Conservation (phyloP, 768 basidiomycete genomes). For the Lactifluus hygrophoroides region DNA sequence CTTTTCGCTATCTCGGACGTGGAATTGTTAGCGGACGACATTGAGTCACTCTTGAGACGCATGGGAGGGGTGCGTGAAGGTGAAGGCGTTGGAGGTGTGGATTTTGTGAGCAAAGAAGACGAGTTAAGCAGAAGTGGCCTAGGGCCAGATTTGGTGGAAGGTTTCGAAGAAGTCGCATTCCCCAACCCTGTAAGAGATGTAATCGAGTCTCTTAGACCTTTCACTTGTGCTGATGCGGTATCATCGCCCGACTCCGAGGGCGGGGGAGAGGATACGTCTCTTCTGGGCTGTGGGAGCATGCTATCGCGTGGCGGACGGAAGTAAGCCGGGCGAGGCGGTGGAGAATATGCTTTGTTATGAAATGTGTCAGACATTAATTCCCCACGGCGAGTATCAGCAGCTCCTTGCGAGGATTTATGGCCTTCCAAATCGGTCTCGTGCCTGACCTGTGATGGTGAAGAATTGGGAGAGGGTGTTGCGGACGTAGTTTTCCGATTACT, state of each 20-base stretch:
- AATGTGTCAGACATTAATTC: constrained; percentile 35
- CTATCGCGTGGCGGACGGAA: constrained; percentile 54
- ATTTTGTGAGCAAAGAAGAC: constrained; percentile 21
- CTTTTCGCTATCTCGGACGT: constrained; percentile 40
- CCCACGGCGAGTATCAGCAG: constrained; percentile 25
- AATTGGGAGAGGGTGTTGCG: constrained; percentile 20
- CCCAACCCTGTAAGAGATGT: constrained; percentile 32
- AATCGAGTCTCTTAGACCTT: constrained; percentile 36
- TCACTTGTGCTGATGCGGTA: constrained; percentile 32
- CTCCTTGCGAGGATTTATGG: neutral
- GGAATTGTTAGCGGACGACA: constrained; percentile 53
- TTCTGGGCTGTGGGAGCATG: constrained; percentile 33
- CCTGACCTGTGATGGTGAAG: constrained; percentile 6
- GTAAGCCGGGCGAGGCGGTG: constrained; percentile 49
- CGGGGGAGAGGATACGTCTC: constrained; percentile 3
- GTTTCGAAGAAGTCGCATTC: constrained; percentile 25
- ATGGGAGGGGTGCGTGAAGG: constrained; percentile 20
- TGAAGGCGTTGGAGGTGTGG: constrained; percentile 17
- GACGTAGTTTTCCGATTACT: constrained; percentile 9
- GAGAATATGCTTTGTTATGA: constrained; percentile 35
- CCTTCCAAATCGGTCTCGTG: neutral
- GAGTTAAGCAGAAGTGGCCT: constrained; percentile 60
- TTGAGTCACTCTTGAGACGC: constrained; percentile 39
- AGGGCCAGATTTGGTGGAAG: constrained; percentile 45
- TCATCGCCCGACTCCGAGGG: constrained; percentile 20